Evolutionary conservation across 2,329 filamentous ascomycete species (phyloP), one percentile per base, ranked within the genome.

Genomic region (Penicillium sp.): DNA sequence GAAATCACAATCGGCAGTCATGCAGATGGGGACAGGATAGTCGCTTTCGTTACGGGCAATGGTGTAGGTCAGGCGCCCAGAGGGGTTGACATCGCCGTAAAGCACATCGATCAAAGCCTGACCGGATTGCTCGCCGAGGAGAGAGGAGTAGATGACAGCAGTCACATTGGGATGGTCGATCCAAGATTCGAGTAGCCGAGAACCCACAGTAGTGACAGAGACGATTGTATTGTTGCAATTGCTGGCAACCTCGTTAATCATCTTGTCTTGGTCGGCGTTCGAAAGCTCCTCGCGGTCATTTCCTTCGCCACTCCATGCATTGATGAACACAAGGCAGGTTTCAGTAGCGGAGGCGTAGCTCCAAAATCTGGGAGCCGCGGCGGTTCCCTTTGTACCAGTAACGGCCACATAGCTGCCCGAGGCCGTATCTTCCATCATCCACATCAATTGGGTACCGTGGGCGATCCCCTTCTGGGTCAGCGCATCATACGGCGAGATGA

Each of bases 161-260:
- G 86, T 89, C 33, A 94, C 75, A 64, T 94, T 94, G 23, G 80
- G 78, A 64, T 81, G 82, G 36, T 86, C 69, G 56, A 86, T 82
- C 76, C 82, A 91, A 7, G 42, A 36, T 14, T 56, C 45, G 1
- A 94, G 67, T 1, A 90, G 68, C 3, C 89, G 83, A n/a, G 45
- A 35, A 0, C 89, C 89, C 4, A 82, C 78, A 0, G 84, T 86
- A 69, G 95, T 88, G 37, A 94, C 82, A 35, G 94, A 79, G 11
- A 94, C 86, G 43, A 94, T 84, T 7, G 87, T 93, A 73, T 94
- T 91, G 66, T 80, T 78, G 72, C 83, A 87, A 39, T 84, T 87
- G 64, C 81, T 73, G 0, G 87, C 91, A n/a, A 95, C 74, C 65
- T 94, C 93, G 57, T 86, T 86, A 33, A 88, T 80, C 62, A 94